These are phyloP conservation scores for Babesia gibsoni DNA, from an alignment of 169 alveolate species.

Conservation along the genomic window DNA sequence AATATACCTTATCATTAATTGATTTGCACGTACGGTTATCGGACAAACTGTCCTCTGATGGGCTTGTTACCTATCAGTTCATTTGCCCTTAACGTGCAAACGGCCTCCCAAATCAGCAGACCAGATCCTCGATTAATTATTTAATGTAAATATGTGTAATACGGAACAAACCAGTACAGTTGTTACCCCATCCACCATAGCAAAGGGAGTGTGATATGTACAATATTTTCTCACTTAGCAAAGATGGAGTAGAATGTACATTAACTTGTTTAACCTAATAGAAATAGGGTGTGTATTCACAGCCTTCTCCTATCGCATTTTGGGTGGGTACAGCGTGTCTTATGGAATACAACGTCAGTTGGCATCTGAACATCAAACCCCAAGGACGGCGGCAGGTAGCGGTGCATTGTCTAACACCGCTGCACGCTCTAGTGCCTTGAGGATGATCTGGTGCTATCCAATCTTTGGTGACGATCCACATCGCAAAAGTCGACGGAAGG, in stretches of 20 bases:
- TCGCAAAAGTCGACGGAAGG: conserved; percentile 44
- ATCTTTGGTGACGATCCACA: conserved; percentile 63
- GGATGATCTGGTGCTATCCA: conserved; percentile 73
- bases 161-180: too few relatives aligned
- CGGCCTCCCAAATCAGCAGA: too few relatives aligned
- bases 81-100: too few relatives aligned
- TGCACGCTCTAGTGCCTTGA: neutral
- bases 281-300: too few relatives aligned
- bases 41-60: neutral
- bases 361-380: neutral
- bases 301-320: neutral
- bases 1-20: neutral
- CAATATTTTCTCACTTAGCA: too few relatives aligned
- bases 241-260: too few relatives aligned
- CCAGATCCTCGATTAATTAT: too few relatives aligned
- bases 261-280: too few relatives aligned
- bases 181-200: too few relatives aligned
- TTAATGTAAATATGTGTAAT: too few relatives aligned
- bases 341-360: neutral
- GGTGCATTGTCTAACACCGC: neutral
- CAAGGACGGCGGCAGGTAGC: neutral
- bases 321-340: neutral
- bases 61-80: neutral
- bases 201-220: too few relatives aligned
- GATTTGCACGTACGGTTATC: neutral